Evolutionary conservation across 2,329 filamentous ascomycete species (phyloP).

Genomic region (Mariannaea sp.): DNA sequence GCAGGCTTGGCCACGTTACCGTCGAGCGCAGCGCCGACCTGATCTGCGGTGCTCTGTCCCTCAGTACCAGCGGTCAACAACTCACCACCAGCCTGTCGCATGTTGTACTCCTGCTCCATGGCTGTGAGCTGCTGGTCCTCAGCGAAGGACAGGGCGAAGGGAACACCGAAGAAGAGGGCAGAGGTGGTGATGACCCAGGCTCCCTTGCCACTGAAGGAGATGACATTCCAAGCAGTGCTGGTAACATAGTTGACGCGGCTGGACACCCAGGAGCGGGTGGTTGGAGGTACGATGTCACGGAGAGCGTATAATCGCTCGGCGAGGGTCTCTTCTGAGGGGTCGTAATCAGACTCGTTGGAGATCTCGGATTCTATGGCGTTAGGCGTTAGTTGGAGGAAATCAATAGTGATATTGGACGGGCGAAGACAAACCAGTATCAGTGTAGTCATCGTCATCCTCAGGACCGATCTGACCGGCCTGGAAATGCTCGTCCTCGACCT

Average conservation of each 20-base stretch:
- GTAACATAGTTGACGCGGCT: constrained; percentile 62
- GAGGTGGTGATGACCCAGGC: constrained; percentile 91
- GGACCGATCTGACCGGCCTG: constrained; percentile 69
- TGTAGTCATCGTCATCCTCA: constrained; percentile 89
- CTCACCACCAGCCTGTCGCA: constrained; percentile 90
- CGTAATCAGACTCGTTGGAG: constrained; percentile 77
- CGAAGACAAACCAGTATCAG: constrained; percentile 76
- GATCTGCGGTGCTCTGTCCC: constrained; percentile 52
- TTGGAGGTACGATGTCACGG: constrained; percentile 76
- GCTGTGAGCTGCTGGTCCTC: constrained; percentile 97
- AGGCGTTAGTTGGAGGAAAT: constrained; percentile 9
- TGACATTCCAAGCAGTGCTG: constrained; percentile 54
- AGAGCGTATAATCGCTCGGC: constrained; percentile 73
- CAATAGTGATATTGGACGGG: constrained; percentile 5
- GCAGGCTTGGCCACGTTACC: constrained; percentile 53
- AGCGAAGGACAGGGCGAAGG: constrained; percentile 88
- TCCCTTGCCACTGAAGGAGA: constrained; percentile 79
- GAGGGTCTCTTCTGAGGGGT: constrained; percentile 62
- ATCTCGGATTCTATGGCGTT: constrained; percentile 78
- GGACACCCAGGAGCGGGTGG: constrained; percentile 70
- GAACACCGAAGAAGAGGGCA: constrained; percentile 86
- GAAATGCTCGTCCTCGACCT: constrained; percentile 97
- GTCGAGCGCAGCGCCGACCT: constrained; percentile 56
- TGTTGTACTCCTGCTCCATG: constrained; percentile 97
- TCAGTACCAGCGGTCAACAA: constrained; percentile 56